Percentiles rank a stretch among this genome's conserved stretches.
phyloP scores from a whole-genome alignment of 2,329 filamentous ascomycete species.

The Apiospora aurea region DNA sequence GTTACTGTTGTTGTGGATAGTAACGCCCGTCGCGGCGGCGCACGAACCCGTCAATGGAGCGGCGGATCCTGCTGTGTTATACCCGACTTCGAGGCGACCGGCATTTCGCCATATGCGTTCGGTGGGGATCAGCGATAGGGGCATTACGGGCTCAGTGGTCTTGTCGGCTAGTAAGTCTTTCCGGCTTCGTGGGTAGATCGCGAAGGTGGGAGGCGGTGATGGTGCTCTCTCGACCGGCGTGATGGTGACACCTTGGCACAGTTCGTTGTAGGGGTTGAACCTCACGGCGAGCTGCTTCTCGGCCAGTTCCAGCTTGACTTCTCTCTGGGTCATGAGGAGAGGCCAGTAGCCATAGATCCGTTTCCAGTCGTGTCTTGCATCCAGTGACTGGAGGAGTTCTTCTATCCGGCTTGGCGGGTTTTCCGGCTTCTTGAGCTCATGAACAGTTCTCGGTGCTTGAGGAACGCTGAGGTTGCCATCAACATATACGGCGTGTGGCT shows the following conservation, averaged over 20 bases:
- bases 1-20: not conserved
- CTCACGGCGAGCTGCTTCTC: not conserved
- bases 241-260: not conserved
- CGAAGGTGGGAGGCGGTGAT: not conserved
- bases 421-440: not conserved
- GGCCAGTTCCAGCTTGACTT: not conserved
- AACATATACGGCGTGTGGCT: not conserved
- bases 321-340: not conserved
- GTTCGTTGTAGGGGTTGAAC: not conserved
- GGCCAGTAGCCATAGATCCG: not conserved
- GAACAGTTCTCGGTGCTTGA: not conserved
- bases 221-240: slow-evolving; percentile 19
- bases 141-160: too few species aligned
- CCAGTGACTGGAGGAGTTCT: not conserved
- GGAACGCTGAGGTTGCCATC: not conserved
- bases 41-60: not conserved
- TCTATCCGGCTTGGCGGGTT: not conserved
- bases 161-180: not conserved
- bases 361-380: not conserved
- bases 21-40: not conserved
- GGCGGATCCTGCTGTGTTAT: not conserved
- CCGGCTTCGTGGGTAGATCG: not conserved
- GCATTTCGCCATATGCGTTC: not conserved
- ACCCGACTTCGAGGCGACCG: not conserved
- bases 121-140: slow-evolving; percentile 4